A percentile compares a stretch with the other conserved stretches of the same genome.
phyloP scores from a whole-genome alignment of 2,329 filamentous ascomycete species.

The Fusarium tuaranense region DNA sequence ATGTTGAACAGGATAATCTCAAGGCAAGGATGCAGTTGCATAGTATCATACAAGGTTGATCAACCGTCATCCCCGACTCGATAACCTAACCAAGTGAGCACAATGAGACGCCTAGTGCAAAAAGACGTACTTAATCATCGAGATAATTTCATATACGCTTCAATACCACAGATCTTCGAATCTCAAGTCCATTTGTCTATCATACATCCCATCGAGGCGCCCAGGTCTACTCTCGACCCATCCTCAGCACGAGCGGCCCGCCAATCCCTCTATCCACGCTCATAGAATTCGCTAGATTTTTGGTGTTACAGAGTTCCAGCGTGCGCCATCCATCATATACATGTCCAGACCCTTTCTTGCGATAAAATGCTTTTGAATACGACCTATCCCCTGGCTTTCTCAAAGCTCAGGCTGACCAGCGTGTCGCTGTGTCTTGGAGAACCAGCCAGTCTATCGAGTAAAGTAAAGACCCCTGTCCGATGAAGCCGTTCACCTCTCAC shows the following conservation, averaged over 20 bases:
- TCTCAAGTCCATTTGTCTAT: conserved; percentile 20
- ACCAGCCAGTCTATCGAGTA: conserved; percentile 16
- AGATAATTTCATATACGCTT: neutral
- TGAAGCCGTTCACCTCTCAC: conserved; percentile 63
- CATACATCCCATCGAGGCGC: conserved; percentile 15
- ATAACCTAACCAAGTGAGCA: neutral
- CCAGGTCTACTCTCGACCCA: conserved; percentile 2
- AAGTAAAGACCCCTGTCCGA: conserved; percentile 8
- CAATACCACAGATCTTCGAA: neutral
- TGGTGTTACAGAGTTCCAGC: conserved; percentile 8
- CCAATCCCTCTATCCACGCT: neutral
- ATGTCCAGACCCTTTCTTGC: neutral
- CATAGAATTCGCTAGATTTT: conserved; percentile 12
- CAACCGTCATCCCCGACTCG: neutral
- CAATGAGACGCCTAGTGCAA: neutral
- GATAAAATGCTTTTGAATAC: conserved; percentile 5
- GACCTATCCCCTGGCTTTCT: neutral
- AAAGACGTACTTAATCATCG: neutral
- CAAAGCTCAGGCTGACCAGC: neutral
- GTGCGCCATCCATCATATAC: conserved; percentile 2
- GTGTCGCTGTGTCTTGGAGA: neutral
- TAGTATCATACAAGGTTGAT: neutral
- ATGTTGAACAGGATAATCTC: neutral
- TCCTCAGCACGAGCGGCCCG: conserved; percentile 1
- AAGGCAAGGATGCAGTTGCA: neutral